Evolutionary conservation across 2,329 filamentous ascomycete genomes (phyloP).

Genomic region (Pleurostoma richardsiae): DNA sequence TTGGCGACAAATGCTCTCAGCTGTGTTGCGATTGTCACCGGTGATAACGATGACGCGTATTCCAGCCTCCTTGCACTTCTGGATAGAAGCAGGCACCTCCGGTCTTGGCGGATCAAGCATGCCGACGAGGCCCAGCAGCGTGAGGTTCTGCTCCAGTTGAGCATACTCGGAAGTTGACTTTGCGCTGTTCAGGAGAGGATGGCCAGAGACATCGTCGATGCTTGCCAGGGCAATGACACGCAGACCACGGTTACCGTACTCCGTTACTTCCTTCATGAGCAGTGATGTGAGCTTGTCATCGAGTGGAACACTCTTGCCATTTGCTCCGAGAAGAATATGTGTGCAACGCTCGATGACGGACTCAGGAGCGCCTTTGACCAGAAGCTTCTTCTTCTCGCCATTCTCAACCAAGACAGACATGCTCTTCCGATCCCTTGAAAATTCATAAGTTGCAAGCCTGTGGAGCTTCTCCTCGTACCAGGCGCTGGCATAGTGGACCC

Average conservation of each 20-base stretch:
- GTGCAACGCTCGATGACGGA: conserved; percentile 91
- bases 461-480: conserved; percentile 75
- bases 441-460: conserved; percentile 85
- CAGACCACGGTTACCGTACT: conserved; percentile 88
- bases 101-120: conserved; percentile 97
- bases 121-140: conserved; percentile 84
- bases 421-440: conserved; percentile 96
- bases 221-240: conserved; percentile 92
- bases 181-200: conserved; percentile 66
- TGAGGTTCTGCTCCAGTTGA: conserved; percentile 89
- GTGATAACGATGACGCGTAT: conserved; percentile 98
- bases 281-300: conserved; percentile 64
- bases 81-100: conserved; percentile 81
- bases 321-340: conserved; percentile 68
- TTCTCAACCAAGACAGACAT: conserved; percentile 91
- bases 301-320: conserved; percentile 73
- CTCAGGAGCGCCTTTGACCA: conserved; percentile 96
- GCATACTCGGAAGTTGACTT: conserved; percentile 81
- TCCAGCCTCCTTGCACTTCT: conserved; percentile 84
- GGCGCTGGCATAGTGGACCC: conserved; percentile 75
- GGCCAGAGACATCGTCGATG: conserved; percentile 68
- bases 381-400: conserved; percentile 67
- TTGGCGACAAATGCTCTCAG: conserved; percentile 94
- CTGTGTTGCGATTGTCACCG: conserved; percentile 95
- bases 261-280: conserved; percentile 73